phyloP scores from a whole-genome alignment of 306 rosid genomes.

The Psophocarpus tetragonolobus region DNA sequence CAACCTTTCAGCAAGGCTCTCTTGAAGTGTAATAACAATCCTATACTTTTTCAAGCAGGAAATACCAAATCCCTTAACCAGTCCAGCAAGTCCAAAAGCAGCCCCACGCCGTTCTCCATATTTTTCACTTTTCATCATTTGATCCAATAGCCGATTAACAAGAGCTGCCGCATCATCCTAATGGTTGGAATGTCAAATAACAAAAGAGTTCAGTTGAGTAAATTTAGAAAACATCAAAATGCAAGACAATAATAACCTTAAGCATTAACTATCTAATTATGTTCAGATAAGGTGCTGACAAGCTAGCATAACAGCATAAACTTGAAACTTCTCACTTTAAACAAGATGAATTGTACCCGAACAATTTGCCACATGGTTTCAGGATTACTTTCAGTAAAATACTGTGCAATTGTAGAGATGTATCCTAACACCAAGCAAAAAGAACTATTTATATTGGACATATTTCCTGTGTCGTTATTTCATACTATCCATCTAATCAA shows the following conservation, averaged over 20 bases:
- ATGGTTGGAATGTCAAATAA: slow-evolving; percentile 29
- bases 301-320: slow-evolving; percentile 11
- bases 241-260: neutral
- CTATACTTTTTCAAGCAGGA: slow-evolving; percentile 79
- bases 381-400: slow-evolving; percentile 10
- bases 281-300: neutral
- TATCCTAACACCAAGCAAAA: neutral
- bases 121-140: slow-evolving; percentile 85
- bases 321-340: neutral
- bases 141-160: slow-evolving; percentile 78
- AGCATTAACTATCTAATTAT: neutral
- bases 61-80: slow-evolving; percentile 91
- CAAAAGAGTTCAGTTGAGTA: slow-evolving; percentile 26
- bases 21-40: slow-evolving; percentile 69
- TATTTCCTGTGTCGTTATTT: neutral
- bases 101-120: slow-evolving; percentile 99
- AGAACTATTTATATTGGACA: neutral
- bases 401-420: neutral
- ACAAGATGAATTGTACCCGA: slow-evolving; percentile 14
- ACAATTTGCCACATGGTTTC: neutral
- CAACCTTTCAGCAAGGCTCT: slow-evolving; percentile 83
- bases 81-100: slow-evolving; percentile 97
- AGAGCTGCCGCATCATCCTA: slow-evolving; percentile 87
- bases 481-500: neutral
- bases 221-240: slow-evolving; percentile 16